phyloP scores from a whole-genome alignment of 2,329 filamentous ascomycete genomes.

The Tricladium varicosporioides region DNA sequence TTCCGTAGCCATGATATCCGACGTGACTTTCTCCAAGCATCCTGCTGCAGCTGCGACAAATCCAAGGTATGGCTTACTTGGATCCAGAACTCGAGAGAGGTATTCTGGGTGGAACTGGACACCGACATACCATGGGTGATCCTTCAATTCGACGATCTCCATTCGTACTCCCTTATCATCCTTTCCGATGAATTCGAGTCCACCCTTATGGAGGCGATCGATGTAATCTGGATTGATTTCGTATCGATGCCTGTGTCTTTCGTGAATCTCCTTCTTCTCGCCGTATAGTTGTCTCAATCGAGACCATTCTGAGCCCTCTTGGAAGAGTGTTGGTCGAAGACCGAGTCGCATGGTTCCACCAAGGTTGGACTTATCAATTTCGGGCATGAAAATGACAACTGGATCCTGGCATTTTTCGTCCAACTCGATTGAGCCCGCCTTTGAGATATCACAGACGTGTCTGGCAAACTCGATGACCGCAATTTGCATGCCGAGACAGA shows the following conservation, averaged over 20 bases:
- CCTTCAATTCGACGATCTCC: constrained; percentile 79
- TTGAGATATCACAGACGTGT: constrained; percentile 64
- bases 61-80: constrained; percentile 75
- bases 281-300: constrained; percentile 75
- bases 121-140: constrained; percentile 82
- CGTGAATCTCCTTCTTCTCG: constrained; percentile 51
- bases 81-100: constrained; percentile 69
- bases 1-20: background rate
- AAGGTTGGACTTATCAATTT: constrained; percentile 71
- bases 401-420: constrained; percentile 31
- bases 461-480: constrained; percentile 88
- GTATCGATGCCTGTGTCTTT: constrained; percentile 86
- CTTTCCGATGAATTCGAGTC: constrained; percentile 75
- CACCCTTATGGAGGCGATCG: constrained; percentile 63
- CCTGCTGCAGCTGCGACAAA: constrained; percentile 70
- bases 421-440: constrained; percentile 34
- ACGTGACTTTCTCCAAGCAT: constrained; percentile 31
- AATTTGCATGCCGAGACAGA: constrained; percentile 74
- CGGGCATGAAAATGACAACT: constrained; percentile 88
- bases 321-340: constrained; percentile 71
- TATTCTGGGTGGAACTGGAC: constrained; percentile 93
- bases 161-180: constrained; percentile 76
- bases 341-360: constrained; percentile 89
- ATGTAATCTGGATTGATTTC: constrained; percentile 85
- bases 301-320: constrained; percentile 73